Evolutionary conservation across 345 rosid genomes (phyloP).

Genomic region (Aegle marmelos): DNA sequence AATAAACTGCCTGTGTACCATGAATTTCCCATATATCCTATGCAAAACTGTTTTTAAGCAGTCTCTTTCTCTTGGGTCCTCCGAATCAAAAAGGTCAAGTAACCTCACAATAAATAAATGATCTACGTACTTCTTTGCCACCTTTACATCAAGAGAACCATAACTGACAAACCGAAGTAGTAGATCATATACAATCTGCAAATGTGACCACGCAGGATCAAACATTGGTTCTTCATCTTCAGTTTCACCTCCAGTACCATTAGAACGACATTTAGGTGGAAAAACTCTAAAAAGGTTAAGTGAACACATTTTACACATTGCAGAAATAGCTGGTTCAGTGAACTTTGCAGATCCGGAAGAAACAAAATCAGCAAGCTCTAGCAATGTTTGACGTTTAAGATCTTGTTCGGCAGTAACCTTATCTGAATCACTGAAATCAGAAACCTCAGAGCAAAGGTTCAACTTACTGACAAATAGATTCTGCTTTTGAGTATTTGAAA

Average conservation of each 20-base stretch:
- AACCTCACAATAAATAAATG: conserved; percentile 54
- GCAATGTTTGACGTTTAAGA: conserved; percentile 48
- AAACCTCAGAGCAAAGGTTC: conserved; percentile 59
- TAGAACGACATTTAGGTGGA: conserved; percentile 61
- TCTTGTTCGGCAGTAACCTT: conserved; percentile 49
- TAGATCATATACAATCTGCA: conserved; percentile 69
- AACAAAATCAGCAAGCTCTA: conserved; percentile 67
- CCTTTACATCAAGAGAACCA: conserved; percentile 57
- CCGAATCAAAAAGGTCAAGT: conserved; percentile 79
- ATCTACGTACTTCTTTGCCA: conserved; percentile 65
- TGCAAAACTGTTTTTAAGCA: conserved; percentile 74
- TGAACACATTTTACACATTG: conserved; percentile 65
- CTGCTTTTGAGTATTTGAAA: conserved; percentile 66
- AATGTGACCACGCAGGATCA: conserved; percentile 75
- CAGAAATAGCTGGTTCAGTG: conserved; percentile 56
- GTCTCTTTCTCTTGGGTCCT: conserved; percentile 80
- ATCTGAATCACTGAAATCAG: conserved; percentile 44
- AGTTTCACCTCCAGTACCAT: conserved; percentile 43
- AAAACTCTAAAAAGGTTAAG: conserved; percentile 60
- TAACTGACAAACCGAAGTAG: conserved; percentile 53
- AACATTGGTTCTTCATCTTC: conserved; percentile 79
- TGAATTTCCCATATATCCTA: conserved; percentile 68
- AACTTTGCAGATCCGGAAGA: conserved; percentile 67
- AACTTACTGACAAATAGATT: conserved; percentile 67
- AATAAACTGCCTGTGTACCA: conserved; percentile 70